phyloP scores from a whole-genome alignment of 495 filamentous ascomycete genomes.

The Aspergillus saccharolyticus region DNA sequence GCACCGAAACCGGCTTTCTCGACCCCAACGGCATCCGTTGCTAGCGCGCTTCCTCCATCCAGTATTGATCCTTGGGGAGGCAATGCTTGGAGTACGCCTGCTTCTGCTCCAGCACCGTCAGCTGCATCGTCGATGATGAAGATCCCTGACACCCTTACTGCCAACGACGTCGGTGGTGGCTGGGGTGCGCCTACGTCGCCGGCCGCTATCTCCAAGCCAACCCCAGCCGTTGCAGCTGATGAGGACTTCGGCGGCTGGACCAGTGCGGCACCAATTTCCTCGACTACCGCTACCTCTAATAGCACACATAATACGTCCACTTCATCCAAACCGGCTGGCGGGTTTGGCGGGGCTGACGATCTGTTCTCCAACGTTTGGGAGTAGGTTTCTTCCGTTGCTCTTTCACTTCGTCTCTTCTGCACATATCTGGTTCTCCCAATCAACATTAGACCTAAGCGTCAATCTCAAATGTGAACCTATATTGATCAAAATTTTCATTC shows the following conservation, averaged over 20 bases:
- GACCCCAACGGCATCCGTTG: slow-evolving; percentile 28
- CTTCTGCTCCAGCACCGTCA: slow-evolving; percentile 28
- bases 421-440: slow-evolving; percentile 10
- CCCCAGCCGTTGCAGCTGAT: slow-evolving; percentile 68
- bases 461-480: slow-evolving; percentile 3
- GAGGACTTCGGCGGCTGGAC: slow-evolving; percentile 96
- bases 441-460: slow-evolving; percentile 12
- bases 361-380: slow-evolving; percentile 94
- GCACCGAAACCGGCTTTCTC: slow-evolving; percentile 30
- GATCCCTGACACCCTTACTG: slow-evolving; percentile 41
- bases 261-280: slow-evolving; percentile 54
- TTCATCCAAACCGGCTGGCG: slow-evolving; percentile 48
- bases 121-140: slow-evolving; percentile 41
- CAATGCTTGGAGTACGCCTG: slow-evolving; percentile 49
- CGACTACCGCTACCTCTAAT: slow-evolving; percentile 25
- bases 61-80: slow-evolving; percentile 47
- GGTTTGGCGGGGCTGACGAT: slow-evolving; percentile 71
- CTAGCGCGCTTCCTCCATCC: slow-evolving; percentile 27
- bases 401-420: slow-evolving; percentile 4
- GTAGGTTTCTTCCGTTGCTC: slow-evolving; percentile 28
- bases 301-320: slow-evolving; percentile 21
- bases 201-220: slow-evolving; percentile 33
- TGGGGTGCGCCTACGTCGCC: slow-evolving; percentile 46
- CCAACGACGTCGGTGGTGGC: slow-evolving; percentile 47
- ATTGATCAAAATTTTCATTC: background rate